phyloP scores from a whole-genome alignment of 2,329 filamentous ascomycete genomes.

The Byssochlamys sp. region DNA sequence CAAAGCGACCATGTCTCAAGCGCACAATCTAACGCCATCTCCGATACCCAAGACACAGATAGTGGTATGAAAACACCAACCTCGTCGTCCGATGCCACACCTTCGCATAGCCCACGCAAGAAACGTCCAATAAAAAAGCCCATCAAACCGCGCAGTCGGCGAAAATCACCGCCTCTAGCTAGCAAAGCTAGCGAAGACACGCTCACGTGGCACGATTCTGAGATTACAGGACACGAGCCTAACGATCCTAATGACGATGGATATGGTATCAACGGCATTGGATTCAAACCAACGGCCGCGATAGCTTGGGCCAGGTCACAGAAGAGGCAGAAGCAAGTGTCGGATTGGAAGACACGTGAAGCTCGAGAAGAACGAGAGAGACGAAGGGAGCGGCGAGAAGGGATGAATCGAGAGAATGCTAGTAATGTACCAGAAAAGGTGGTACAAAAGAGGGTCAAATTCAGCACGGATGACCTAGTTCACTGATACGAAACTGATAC shows the following conservation, averaged over 20 bases:
- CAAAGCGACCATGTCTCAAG: constrained; percentile 5
- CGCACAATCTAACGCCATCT: background rate
- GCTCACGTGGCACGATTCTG: constrained; percentile 48
- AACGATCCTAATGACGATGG: constrained; percentile 52
- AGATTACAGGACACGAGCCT: constrained; percentile 53
- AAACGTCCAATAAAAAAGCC: constrained; percentile 11
- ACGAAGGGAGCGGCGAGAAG: constrained; percentile 43
- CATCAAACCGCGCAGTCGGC: constrained; percentile 17
- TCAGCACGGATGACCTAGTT: constrained; percentile 17
- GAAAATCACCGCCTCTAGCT: constrained; percentile 25
- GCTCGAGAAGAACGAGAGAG: constrained; percentile 49
- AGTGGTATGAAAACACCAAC: constrained; percentile 5
- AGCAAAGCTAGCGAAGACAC: constrained; percentile 19
- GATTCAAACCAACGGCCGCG: constrained; percentile 52
- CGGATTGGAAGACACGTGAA: constrained; percentile 51
- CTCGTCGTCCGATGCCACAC: constrained; percentile 1
- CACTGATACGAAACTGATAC: background rate
- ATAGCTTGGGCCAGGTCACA: constrained; percentile 49
- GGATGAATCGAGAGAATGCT: constrained; percentile 16
- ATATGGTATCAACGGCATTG: constrained; percentile 55
- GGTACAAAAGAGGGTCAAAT: constrained; percentile 34
- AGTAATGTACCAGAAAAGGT: constrained; percentile 18
- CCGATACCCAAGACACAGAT: background rate
- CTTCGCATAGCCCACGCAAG: constrained; percentile 13
- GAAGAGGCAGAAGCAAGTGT: constrained; percentile 49